phyloP scores from a whole-genome alignment of 352 stramenopile species.

The Pythium biforme region DNA sequence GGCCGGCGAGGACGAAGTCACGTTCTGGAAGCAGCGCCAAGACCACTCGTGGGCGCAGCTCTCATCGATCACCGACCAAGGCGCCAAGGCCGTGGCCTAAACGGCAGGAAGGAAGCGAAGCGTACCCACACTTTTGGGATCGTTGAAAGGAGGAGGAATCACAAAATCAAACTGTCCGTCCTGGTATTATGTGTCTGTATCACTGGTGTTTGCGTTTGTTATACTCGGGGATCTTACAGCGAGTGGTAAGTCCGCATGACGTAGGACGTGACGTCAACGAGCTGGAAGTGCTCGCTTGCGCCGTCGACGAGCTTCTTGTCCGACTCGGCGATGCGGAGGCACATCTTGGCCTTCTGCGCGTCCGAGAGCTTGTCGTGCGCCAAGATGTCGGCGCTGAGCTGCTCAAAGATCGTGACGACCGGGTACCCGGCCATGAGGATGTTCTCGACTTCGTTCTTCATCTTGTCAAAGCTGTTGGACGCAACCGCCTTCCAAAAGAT shows the following conservation, averaged over 20 bases:
- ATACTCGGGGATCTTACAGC: constrained; percentile 11
- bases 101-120: no score
- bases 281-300: constrained; percentile 95
- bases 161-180: background rate
- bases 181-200: no score
- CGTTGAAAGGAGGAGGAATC: constrained; percentile 7
- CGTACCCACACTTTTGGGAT: no score
- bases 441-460: constrained; percentile 90
- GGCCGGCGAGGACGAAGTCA: constrained; percentile 68
- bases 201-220: no score
- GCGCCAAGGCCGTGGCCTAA: constrained; percentile 35
- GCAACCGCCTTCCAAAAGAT: constrained; percentile 78
- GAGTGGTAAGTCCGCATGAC: constrained; percentile 79
- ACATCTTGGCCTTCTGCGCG: constrained; percentile 92
- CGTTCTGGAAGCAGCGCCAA: constrained; percentile 75
- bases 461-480: constrained; percentile 85
- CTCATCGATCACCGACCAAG: constrained; percentile 72
- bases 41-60: constrained; percentile 68
- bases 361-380: constrained; percentile 78
- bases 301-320: constrained; percentile 97
- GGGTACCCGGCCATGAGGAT: constrained; percentile 93
- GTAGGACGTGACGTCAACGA: constrained; percentile 92
- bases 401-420: constrained; percentile 89
- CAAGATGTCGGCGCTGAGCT: constrained; percentile 85
- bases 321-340: constrained; percentile 92